Evolutionary conservation across 1,284 basidiomycete species (phyloP), one percentile per base, ranked within the genome.

Genomic region (Coniferiporia sulphurascens): DNA sequence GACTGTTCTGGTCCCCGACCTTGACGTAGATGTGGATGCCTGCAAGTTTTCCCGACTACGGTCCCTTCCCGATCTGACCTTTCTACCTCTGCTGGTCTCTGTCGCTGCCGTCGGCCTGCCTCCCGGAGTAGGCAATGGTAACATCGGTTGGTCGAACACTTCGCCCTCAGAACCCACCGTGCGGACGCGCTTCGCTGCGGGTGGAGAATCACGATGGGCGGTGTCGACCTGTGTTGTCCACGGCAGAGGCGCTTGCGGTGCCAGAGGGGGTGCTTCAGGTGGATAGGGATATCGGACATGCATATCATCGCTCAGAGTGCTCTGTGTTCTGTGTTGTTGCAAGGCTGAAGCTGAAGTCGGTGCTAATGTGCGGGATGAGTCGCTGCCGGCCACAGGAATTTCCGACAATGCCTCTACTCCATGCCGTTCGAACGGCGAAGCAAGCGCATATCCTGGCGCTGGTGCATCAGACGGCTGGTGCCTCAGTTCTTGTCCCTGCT

Each of bases 151-250:
- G 13, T 35, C 17, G n/a, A 15, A 21, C 49, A 41, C 9, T 8
- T 10, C 38, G 9, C 7, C 3, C 38, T 56, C 36, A 12, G 45
- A 36, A 27, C 44, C 45, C 41, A n/a, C 13, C 13, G 45, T 49
- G 19, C 38, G 34, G 15, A 45, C 55, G 36, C 55, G 55, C 19
- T 56, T 56, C 8, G 55, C 45, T 32, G 46, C 22, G 35, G 45
- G 32, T 36, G 55, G 55, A 10, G 46, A 35, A 13, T 56, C 44
- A 15, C 32, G 45, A 2, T 49, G 22, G 6, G 38, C 45, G 9
- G 27, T 9, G 7, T 19, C n/a, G 51, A 15, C 17, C 17, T 17
- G 32, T 52, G 19, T 1, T 35, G 44, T 9, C 17, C 12, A 10
- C 9, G 38, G 12, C 15, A 15, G 9, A 15, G 12, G 38, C 7